phyloP scores from a whole-genome alignment of 495 filamentous ascomycete species.

The Daldinia decipiens region DNA sequence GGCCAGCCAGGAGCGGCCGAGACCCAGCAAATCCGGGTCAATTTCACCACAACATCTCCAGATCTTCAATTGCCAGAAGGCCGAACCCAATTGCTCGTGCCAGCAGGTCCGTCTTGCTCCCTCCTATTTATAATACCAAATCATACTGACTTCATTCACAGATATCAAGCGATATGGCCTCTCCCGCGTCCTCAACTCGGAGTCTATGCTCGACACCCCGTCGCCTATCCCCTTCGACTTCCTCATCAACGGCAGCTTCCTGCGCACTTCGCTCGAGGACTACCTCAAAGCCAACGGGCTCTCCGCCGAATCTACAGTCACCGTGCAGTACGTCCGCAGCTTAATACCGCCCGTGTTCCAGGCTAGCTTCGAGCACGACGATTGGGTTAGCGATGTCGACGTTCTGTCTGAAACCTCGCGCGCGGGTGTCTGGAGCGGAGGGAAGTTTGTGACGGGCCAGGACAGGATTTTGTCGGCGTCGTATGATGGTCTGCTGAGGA shows the following conservation, averaged over 20 bases:
- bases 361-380: constrained; percentile 91
- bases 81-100: constrained; percentile 64
- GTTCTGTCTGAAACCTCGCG: constrained; percentile 74
- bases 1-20: constrained; percentile 43
- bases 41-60: constrained; percentile 66
- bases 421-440: constrained; percentile 65
- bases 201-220: constrained; percentile 75
- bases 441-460: constrained; percentile 55
- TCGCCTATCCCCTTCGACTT: constrained; percentile 94
- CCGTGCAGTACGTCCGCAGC: constrained; percentile 91
- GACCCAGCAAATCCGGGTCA: constrained; percentile 61
- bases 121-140: constrained; percentile 14
- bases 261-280: constrained; percentile 87
- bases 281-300: constrained; percentile 87
- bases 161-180: constrained; percentile 89
- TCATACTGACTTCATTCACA: constrained; percentile 41
- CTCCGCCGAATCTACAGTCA: constrained; percentile 84
- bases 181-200: constrained; percentile 90
- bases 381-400: constrained; percentile 96
- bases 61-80: constrained; percentile 67
- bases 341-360: constrained; percentile 87
- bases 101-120: constrained; percentile 51
- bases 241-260: constrained; percentile 88
- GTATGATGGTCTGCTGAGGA: constrained; percentile 85
- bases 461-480: constrained; percentile 83